Evolutionary conservation across 1,284 basidiomycete species (phyloP), one percentile per base, ranked within the genome.

Genomic region (Sutorius eximius): DNA sequence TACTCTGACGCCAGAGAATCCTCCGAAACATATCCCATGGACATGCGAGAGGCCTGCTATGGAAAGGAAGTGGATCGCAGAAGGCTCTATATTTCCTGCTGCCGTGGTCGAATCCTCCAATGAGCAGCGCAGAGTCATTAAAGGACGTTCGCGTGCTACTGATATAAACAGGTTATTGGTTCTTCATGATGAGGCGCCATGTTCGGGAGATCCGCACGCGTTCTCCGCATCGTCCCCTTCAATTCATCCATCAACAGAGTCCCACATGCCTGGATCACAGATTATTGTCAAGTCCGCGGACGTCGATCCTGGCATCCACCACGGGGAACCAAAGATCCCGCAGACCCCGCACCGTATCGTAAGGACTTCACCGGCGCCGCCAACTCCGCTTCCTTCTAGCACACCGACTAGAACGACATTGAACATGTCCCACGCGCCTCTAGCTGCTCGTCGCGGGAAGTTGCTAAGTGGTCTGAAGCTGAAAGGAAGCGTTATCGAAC

Each of bases 361-460:
- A 33, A 51, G 40, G 42, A 42, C 44, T 32, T 46, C 55, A 42
- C 51, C 36, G 24, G 30, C 33, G 27, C 34, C 48, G 2, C 20
- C 48, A 18, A n/a, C 48, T 20, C 33, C 46, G 2, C 45, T 41
- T 54, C 45, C 45, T 33, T 37, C 52, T 49, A 47, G 34, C 24
- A 18, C 37, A 1, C 33, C n/a, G 20, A 48, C 20, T 27, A 34
- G 37, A 36, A 51, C 42, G n/a, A 40, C 43, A 27, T 51, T 48
- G 54, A 29, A 24, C 37, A 34, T 42, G 16, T 34, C 71, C 16
- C 65, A 68, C 15, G 70, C 66, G 37, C 55, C 75, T 29, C 68
- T 80, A 37, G 82, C 84, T 49, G 66, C 73, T 49, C 82, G 82
- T 15, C 75, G 85, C 55, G 85, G 86, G 38, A 79, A 76, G 64